Evolutionary conservation across 1,139 yeast species (phyloP).

Genomic region (Kluyveromyces sp.): DNA sequence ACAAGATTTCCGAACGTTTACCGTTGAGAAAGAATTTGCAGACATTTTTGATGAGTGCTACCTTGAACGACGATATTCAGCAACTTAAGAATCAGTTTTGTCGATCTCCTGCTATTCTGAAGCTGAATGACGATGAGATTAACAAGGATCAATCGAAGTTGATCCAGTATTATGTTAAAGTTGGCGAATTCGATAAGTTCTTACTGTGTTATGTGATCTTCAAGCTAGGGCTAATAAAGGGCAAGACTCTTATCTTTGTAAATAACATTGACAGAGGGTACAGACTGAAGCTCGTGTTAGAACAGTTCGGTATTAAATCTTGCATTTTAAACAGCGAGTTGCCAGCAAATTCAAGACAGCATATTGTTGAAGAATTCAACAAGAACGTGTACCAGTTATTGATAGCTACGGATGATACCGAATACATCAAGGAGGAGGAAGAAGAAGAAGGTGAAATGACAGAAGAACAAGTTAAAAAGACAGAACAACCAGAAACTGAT

Average conservation of each 20-base stretch:
- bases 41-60: conserved; percentile 94
- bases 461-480: conserved; percentile 16
- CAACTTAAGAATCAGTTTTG: conserved; percentile 72
- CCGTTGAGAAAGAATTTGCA: conserved; percentile 75
- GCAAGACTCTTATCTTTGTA: conserved; percentile 86
- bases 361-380: conserved; percentile 92
- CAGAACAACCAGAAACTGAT: conserved; percentile 16
- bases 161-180: conserved; percentile 78
- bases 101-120: conserved; percentile 77
- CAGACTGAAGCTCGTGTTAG: conserved; percentile 80
- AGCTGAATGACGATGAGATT: conserved; percentile 61
- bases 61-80: conserved; percentile 80
- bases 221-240: conserved; percentile 81
- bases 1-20: conserved; percentile 52
- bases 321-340: conserved; percentile 89
- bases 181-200: conserved; percentile 87
- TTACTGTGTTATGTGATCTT: conserved; percentile 84
- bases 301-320: conserved; percentile 87
- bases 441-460: conserved; percentile 35
- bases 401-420: conserved; percentile 92
- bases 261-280: conserved; percentile 95
- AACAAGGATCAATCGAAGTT: conserved; percentile 50
- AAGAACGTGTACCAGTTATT: conserved; percentile 78
- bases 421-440: conserved; percentile 48
- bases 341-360: conserved; percentile 87